Conservation (phyloP, 129 eudicot genomes). For the Lonicera japonica region DNA sequence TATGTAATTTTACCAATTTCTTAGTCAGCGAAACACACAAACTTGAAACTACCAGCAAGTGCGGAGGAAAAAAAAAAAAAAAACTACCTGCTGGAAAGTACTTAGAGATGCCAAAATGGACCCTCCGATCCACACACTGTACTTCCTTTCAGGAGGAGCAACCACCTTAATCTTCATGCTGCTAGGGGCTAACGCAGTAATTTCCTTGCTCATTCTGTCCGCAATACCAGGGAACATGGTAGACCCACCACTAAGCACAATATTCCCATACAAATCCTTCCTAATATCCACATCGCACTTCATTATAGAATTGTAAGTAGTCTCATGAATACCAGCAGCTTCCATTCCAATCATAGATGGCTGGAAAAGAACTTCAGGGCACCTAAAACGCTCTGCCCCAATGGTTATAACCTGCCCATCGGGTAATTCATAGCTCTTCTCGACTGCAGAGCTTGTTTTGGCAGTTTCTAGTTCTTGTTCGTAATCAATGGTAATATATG, state of each 20-base stretch:
- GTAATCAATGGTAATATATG: too few relatives aligned
- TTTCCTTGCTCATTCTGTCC: slow-evolving; percentile 35
- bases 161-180: not conserved
- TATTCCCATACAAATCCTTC: slow-evolving; percentile 28
- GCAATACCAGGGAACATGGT: slow-evolving; percentile 32
- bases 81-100: slow-evolving; percentile 25
- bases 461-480: too few relatives aligned
- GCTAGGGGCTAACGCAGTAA: slow-evolving; percentile 25
- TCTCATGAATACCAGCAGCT: slow-evolving; percentile 33
- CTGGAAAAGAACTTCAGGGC: slow-evolving; percentile 36
- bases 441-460: too few relatives aligned
- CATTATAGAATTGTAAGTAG: slow-evolving; percentile 28
- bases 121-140: too few relatives aligned
- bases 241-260: slow-evolving; percentile 28
- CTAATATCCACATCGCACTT: slow-evolving; percentile 28
- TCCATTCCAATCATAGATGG: slow-evolving; percentile 37
- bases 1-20: too few relatives aligned
- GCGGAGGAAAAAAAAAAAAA: too few relatives aligned
- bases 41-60: too few relatives aligned
- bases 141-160: too few relatives aligned
- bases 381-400: slow-evolving; percentile 13
- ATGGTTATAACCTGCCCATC: too few relatives aligned
- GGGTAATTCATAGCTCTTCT: too few relatives aligned
- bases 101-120: too few relatives aligned
- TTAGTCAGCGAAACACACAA: too few relatives aligned